Conservation (phyloP, 805 yeast genomes). For the Dipodascus geniculatus region DNA sequence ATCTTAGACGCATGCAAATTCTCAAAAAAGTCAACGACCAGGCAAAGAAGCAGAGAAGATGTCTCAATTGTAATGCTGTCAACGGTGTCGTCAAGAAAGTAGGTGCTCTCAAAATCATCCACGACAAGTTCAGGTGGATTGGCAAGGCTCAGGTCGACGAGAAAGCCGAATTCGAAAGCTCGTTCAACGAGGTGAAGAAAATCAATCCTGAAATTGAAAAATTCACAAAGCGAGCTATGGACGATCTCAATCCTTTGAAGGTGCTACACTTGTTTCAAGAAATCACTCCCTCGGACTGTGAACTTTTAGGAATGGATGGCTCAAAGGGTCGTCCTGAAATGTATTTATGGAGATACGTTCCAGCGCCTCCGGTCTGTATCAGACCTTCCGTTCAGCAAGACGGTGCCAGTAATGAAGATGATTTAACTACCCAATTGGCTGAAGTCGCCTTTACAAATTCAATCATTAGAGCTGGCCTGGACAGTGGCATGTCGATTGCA, state of each 20-base stretch:
- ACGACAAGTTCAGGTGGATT: constrained; percentile 90
- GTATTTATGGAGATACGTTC: constrained; percentile 93
- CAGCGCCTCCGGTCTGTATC: constrained; percentile 98
- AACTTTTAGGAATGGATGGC: constrained; percentile 81
- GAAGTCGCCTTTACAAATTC: constrained; percentile 97
- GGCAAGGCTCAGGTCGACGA: constrained; percentile 85
- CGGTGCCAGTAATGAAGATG: constrained; percentile 91
- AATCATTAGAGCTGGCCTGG: constrained; percentile 85
- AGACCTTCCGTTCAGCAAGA: constrained; percentile 96
- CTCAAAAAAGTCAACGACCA: constrained; percentile 77
- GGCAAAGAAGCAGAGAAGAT: constrained; percentile 89
- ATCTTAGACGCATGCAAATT: constrained; percentile 81
- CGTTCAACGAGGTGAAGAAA: constrained; percentile 61
- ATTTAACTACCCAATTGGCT: constrained; percentile 86
- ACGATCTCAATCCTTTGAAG: constrained; percentile 87
- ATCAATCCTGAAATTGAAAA: constrained; percentile 82
- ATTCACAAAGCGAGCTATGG: constrained; percentile 76
- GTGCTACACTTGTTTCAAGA: constrained; percentile 81
- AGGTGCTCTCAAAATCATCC: constrained; percentile 89
- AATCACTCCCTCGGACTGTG: constrained; percentile 79
- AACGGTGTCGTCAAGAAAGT: constrained; percentile 98
- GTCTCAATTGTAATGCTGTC: constrained; percentile 73
- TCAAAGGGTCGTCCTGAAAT: constrained; percentile 88
- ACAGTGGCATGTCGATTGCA: constrained; percentile 86
- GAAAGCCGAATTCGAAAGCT: constrained; percentile 76